These are phyloP conservation scores for Geranomyces michiganensis DNA, from an alignment of 192 early-diverging fungal species.

Conservation along the genomic window DNA sequence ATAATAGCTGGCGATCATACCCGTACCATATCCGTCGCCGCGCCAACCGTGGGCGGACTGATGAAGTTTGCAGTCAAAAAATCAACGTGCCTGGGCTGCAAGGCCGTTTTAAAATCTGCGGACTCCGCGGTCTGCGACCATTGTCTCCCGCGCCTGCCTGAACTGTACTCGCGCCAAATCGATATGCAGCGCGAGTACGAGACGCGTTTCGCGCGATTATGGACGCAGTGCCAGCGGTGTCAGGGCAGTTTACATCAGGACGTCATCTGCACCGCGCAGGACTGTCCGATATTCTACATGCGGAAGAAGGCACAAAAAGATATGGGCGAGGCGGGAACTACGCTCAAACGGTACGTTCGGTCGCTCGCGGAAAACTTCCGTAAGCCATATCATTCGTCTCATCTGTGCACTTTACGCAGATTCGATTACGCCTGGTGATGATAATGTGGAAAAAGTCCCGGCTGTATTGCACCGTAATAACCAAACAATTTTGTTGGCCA, in stretches of 20 bases:
- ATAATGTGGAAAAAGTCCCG: neutral
- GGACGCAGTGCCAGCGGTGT: slow-evolving; percentile 98
- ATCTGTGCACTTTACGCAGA: neutral
- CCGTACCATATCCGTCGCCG: slow-evolving; percentile 77
- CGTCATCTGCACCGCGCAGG: slow-evolving; percentile 91
- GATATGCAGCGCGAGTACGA: slow-evolving; percentile 72
- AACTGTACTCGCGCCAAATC: slow-evolving; percentile 79
- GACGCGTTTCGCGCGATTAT: slow-evolving; percentile 79
- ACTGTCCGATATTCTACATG: slow-evolving; percentile 99
- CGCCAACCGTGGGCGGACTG: slow-evolving; percentile 85
- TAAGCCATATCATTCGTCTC: neutral
- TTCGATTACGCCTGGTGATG: slow-evolving; percentile 30
- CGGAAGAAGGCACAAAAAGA: slow-evolving; percentile 96
- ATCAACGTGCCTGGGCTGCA: slow-evolving; percentile 92
- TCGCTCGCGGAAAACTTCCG: neutral
- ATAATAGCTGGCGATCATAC: slow-evolving; percentile 53
- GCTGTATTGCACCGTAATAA: too few species aligned
- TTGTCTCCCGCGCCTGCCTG: slow-evolving; percentile 70
- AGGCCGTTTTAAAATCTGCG: slow-evolving; percentile 53
- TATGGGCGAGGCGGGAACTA: slow-evolving; percentile 69
- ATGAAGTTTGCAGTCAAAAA: slow-evolving; percentile 94
- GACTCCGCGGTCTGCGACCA: slow-evolving; percentile 79
- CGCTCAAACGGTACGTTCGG: slow-evolving; percentile 67
- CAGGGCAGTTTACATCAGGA: slow-evolving; percentile 93
- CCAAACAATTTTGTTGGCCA: too few species aligned